phyloP scores from a whole-genome alignment of 257 asterid genomes.

The Anisodus tanguticus region DNA sequence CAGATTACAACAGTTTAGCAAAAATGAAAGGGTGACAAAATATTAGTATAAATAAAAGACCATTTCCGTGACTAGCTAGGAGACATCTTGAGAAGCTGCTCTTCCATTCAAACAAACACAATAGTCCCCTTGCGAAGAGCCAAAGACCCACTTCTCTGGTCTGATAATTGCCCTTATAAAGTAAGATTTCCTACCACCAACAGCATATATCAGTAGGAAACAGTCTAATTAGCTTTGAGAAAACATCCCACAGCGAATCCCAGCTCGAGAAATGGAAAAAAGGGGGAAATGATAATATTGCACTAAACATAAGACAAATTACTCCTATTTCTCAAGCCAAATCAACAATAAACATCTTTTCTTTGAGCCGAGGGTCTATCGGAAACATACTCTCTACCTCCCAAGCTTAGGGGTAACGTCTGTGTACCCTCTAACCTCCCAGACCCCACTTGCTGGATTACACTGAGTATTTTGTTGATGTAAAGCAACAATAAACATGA shows the following conservation, averaged over 20 bases:
- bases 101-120: not conserved
- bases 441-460: too few relatives aligned
- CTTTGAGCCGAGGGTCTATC: too few relatives aligned
- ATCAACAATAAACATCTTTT: not conserved
- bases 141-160: not conserved
- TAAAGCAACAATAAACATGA: not conserved
- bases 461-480: too few relatives aligned
- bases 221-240: not conserved
- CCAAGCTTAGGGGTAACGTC: too few relatives aligned
- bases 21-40: not conserved
- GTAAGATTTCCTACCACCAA: not conserved
- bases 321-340: not conserved
- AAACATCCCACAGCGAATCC: not conserved
- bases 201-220: not conserved
- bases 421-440: too few relatives aligned
- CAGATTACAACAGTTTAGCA: not conserved
- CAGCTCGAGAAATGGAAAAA: not conserved
- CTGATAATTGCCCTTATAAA: not conserved
- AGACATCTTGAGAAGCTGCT: not conserved
- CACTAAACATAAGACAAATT: not conserved
- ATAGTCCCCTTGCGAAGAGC: not conserved
- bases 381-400: too few relatives aligned
- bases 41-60: not conserved
- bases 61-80: not conserved
- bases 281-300: not conserved